These are phyloP conservation scores for Arthrobotrys sinensis DNA, from an alignment of 2,329 filamentous ascomycete species.

Conservation along the genomic window DNA sequence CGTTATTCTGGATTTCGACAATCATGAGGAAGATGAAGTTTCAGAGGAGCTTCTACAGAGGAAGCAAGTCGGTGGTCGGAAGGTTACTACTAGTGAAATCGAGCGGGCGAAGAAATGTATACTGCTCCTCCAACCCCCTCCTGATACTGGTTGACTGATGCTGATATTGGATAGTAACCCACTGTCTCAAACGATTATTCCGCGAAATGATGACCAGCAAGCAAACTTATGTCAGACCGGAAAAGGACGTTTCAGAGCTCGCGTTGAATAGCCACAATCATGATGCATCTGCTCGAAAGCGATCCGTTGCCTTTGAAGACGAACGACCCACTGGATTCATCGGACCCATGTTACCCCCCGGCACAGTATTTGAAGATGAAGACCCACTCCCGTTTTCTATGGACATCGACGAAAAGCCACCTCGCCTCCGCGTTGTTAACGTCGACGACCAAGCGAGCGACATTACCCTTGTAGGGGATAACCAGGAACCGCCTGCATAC, in stretches of 20 bases:
- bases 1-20: slow-evolving; percentile 82
- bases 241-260: slow-evolving; percentile 83
- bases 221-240: slow-evolving; percentile 77
- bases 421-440: slow-evolving; percentile 41
- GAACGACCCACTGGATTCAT: slow-evolving; percentile 70
- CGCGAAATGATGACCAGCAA: slow-evolving; percentile 77
- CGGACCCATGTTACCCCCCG: slow-evolving; percentile 58
- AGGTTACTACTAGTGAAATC: slow-evolving; percentile 74
- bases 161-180: slow-evolving; percentile 74
- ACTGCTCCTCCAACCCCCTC: slow-evolving; percentile 66
- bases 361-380: slow-evolving; percentile 28
- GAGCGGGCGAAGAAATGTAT: slow-evolving; percentile 80
- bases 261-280: slow-evolving; percentile 72
- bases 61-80: slow-evolving; percentile 82
- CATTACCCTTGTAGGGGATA: slow-evolving; percentile 62
- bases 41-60: slow-evolving; percentile 75
- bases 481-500: slow-evolving; percentile 61
- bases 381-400: slow-evolving; percentile 54
- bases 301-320: slow-evolving; percentile 70
- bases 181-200: slow-evolving; percentile 80
- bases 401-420: slow-evolving; percentile 62
- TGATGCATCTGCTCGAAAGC: slow-evolving; percentile 46
- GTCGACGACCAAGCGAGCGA: slow-evolving; percentile 63
- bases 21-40: slow-evolving; percentile 77
- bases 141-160: neutral